Evolutionary conservation across 2,329 filamentous ascomycete species (phyloP), one percentile per base, ranked within the genome.

Genomic region (Graphiopsis chlorocephala): DNA sequence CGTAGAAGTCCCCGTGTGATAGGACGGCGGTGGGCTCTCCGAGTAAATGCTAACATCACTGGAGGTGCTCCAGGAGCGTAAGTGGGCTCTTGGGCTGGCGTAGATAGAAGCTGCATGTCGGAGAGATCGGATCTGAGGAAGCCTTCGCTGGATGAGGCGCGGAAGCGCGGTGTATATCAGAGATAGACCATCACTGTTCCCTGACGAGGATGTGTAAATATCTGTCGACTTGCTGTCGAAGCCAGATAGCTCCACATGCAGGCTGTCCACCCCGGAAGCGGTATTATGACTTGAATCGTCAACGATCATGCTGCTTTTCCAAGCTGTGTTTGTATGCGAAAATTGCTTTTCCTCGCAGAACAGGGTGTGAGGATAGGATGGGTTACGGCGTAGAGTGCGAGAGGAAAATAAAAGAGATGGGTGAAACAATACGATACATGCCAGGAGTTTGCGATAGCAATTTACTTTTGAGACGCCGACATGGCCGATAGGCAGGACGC

Each of bases 101-200:
- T 61, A 64, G 17, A 53, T 45, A 17, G 63, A 59, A 20, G 57
- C 57, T 25, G 38, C 50, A 45, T 23, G 23, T n/a, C 63, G 56
- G 33, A 64, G 33, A 17, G 63, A 64, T 10, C 52, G 57, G 4
- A 64, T 25, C 17, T n/a, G 53, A 6, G 61, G 61, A 11, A 64
- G 38, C 20, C 61, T n/a, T 7, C n/a, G 23, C 47, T 64, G 63
- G 2, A 60, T 17, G 2, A 61, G 33, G 10, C 47, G 45, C 28
- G 63, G 63, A 31, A 64, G 61, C 20, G 52, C 48, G 53, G 61
- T 58, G 42, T 64, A 64, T 35, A 64, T 47, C 28, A 64, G 42
- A n/a, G 61, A 64, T 4, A 58, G 53, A 31, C 23, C n/a, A 14
- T 38, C 47, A 17, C 52, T 31, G 5, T 23, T 26, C 17, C 38